Conservation (phyloP, 352 stramenopile species). For the Phytophthora tubulina region DNA sequence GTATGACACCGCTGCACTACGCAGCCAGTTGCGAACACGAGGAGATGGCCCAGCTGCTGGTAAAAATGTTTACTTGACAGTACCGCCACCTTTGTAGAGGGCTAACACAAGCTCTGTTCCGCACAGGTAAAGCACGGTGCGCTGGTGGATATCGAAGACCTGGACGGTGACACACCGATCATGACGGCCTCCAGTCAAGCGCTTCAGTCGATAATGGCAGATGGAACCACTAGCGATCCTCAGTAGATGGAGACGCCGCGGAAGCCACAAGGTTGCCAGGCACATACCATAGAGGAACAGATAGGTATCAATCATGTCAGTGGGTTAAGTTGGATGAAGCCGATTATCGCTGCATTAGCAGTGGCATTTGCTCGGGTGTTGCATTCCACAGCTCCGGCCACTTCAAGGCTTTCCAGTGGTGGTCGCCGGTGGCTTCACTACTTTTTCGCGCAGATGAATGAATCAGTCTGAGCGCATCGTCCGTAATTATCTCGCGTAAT, state of each 20-base stretch:
- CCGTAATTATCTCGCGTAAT: constrained; percentile 10
- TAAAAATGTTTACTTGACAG: constrained; percentile 40
- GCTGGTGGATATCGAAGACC: constrained; percentile 65
- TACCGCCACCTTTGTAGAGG: constrained; percentile 5
- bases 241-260: constrained; percentile 32
- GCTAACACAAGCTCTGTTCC: constrained; percentile 16
- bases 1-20: constrained; percentile 87
- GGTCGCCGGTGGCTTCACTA: constrained; percentile 5
- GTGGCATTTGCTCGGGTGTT: constrained; percentile 10
- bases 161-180: constrained; percentile 74
- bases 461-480: not conserved
- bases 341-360: constrained; percentile 5
- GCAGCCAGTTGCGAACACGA: constrained; percentile 79
- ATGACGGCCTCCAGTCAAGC: constrained; percentile 48
- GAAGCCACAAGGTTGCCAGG: constrained; percentile 21
- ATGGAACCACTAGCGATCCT: constrained; percentile 31
- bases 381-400: constrained; percentile 9
- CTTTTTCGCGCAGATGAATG: constrained; percentile 23
- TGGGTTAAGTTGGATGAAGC: constrained; percentile 24
- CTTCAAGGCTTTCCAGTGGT: constrained; percentile 14
- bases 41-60: constrained; percentile 68
- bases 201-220: constrained; percentile 58
- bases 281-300: constrained; percentile 33
- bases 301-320: constrained; percentile 27
- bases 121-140: constrained; percentile 70